A percentile compares a stretch with the other conserved stretches of the same genome.
Conservation (phyloP, 768 basidiomycete genomes). For the Kwoniella europaea region DNA sequence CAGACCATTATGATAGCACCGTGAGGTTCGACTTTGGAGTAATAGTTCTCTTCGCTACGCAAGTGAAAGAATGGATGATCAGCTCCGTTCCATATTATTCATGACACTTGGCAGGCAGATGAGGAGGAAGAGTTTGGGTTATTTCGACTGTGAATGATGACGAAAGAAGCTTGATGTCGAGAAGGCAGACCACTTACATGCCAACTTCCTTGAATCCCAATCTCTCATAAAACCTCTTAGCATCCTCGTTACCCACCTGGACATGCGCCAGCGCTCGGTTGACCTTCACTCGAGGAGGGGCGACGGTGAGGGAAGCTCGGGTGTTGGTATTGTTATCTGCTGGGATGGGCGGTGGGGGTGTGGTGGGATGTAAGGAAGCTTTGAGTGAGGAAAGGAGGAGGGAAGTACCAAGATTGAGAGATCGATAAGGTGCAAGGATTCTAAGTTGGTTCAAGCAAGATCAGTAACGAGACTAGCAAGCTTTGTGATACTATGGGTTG, state of each 20-base stretch:
- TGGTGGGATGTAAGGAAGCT: slow-evolving; percentile 42
- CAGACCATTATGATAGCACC: slow-evolving; percentile 48
- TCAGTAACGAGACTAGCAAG: too few relatives aligned
- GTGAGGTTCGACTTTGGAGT: slow-evolving; percentile 51
- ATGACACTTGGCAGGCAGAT: not conserved
- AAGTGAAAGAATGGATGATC: not conserved
- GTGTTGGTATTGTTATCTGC: slow-evolving; percentile 45
- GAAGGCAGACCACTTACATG: slow-evolving; percentile 35
- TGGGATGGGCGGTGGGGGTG: slow-evolving; percentile 46
- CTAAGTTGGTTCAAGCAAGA: slow-evolving; percentile 18
- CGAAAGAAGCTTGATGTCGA: not conserved
- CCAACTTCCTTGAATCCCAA: slow-evolving; percentile 52
- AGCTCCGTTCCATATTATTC: not conserved
- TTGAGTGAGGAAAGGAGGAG: slow-evolving; percentile 45
- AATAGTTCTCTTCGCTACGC: slow-evolving; percentile 47
- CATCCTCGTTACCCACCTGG: slow-evolving; percentile 52
- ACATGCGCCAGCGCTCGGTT: slow-evolving; percentile 51
- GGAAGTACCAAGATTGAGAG: slow-evolving; percentile 49
- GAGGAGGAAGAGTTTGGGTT: not conserved
- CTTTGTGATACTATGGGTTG: not conserved
- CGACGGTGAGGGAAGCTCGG: slow-evolving; percentile 32
- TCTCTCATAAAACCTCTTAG: slow-evolving; percentile 55
- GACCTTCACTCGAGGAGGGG: slow-evolving; percentile 39
- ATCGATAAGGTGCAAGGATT: slow-evolving; percentile 56
- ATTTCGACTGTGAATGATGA: not conserved